Conservation (phyloP, 2,329 filamentous ascomycete species). For the Arthrobotrys musiformis region DNA sequence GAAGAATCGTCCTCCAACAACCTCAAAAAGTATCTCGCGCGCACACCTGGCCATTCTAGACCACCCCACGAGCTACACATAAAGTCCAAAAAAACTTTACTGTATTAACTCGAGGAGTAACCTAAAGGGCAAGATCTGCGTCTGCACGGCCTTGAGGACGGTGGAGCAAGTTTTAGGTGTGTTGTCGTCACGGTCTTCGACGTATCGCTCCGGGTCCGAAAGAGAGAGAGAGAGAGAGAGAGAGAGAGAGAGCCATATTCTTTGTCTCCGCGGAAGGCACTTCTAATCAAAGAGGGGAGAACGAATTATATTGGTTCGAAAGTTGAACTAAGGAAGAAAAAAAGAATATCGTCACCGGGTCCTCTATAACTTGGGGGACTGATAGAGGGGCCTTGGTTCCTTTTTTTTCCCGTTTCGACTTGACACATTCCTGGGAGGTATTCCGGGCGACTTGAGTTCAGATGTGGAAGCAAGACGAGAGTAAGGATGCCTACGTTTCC, state of each 20-base stretch:
- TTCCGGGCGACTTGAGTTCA: constrained; percentile 48
- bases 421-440: constrained; percentile 55
- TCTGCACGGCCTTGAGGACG: constrained; percentile 18
- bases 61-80: constrained; percentile 36
- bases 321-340: constrained; percentile 4
- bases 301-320: constrained; percentile 11
- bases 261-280: constrained; percentile 41
- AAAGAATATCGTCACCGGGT: constrained; percentile 10
- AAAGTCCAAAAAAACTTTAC: constrained; percentile 29
- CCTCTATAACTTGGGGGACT: constrained; percentile 39
- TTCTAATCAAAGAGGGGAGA: constrained; percentile 15
- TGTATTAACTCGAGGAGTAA: constrained; percentile 35
- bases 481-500: constrained; percentile 55
- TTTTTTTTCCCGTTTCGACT: constrained; percentile 51
- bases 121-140: constrained; percentile 34
- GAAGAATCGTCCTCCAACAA: constrained; percentile 45
- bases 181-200: constrained; percentile 37
- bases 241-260: background rate
- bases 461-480: constrained; percentile 56
- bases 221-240: too few relatives aligned
- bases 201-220: constrained; percentile 14
- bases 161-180: constrained; percentile 23
- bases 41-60: constrained; percentile 46
- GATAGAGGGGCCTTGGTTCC: constrained; percentile 44
- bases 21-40: constrained; percentile 54